Base-by-base conservation (phyloP, 2,329 filamentous ascomycete species). In the Fusarium anthophilum region DNA sequence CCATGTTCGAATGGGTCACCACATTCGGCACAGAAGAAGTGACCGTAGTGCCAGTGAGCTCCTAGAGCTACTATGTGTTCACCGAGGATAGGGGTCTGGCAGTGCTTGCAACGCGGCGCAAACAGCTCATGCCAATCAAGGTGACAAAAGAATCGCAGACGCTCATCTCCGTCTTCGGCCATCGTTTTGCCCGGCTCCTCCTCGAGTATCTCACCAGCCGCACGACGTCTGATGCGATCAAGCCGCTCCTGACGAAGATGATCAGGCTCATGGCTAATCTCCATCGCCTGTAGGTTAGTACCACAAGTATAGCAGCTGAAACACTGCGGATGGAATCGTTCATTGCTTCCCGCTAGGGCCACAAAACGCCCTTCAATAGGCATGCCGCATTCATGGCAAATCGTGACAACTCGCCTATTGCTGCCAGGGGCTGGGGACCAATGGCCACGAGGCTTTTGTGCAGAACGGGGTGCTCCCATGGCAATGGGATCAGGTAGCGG, bases 1-100 rank as follows among this genome's bases (percentile, higher is more conserved):
- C 89, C 89, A 54, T 87, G 86, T 75, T 88, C 94, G 81, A 99
- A 99, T 1, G 96, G 96, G 84, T 99, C 96, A 76, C 96, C 96
- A 81, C 96, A 99, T 86, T 99, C 95, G 47, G 96, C 96, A 80
- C 96, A 99, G 88, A 99, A 99, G 85, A 99, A 99, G 84, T 99
- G 96, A 0, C 96, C 96, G 60, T 94, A 93, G 82, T 99, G 96
- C 94, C 94, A 99, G 83, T 98, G 95, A n/a, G 92, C 90, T 3
- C 96, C 96, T 64, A 97, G 94, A 3, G 96, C 96, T 20, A 98
- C 92, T 38, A 98, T 92, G 76, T 98, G 94, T 83, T 98, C 95
- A 47, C 95, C 95, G 76, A 98, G 91, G 79, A 99, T 99, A 8
- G 96, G 96, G 13, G 96, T 99, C 82, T 93, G 95, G 89, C 96